Evolutionary conservation across 768 basidiomycete genomes (phyloP).

Genomic region (Mycena capillaripes): DNA sequence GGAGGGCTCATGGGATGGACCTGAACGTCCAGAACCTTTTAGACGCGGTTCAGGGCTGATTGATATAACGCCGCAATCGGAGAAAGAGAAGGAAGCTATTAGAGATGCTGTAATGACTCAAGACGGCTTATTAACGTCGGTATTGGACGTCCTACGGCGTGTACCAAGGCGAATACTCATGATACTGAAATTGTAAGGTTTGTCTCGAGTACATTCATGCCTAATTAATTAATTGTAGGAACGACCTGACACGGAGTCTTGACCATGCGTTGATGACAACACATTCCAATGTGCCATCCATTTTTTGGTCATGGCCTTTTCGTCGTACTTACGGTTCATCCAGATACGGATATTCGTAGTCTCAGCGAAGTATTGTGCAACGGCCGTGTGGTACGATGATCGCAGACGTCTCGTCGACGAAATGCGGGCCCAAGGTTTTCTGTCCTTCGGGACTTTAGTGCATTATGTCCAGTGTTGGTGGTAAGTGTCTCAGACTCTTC

Average conservation of each 20-base stretch:
- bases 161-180: constrained; percentile 89
- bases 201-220: constrained; percentile 67
- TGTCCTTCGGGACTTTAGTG: constrained; percentile 59
- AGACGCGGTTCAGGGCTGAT: constrained; percentile 83
- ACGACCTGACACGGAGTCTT: constrained; percentile 66
- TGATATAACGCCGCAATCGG: constrained; percentile 78
- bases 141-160: constrained; percentile 89
- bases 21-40: constrained; percentile 53
- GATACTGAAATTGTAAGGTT: constrained; percentile 89
- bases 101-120: constrained; percentile 84
- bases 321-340: constrained; percentile 35
- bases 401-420: constrained; percentile 57
- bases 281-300: constrained; percentile 70
- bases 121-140: constrained; percentile 86
- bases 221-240: constrained; percentile 12
- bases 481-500: constrained; percentile 56
- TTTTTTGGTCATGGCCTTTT: not conserved
- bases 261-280: constrained; percentile 92
- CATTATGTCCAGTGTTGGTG: constrained; percentile 78
- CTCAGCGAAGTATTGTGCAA: constrained; percentile 89
- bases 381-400: constrained; percentile 85
- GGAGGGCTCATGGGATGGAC: constrained; percentile 67
- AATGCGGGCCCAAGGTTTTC: constrained; percentile 66
- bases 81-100: constrained; percentile 85
- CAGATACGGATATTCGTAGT: constrained; percentile 92